phyloP scores from a whole-genome alignment of 768 basidiomycete species.

The Mrakia blollopis region DNA sequence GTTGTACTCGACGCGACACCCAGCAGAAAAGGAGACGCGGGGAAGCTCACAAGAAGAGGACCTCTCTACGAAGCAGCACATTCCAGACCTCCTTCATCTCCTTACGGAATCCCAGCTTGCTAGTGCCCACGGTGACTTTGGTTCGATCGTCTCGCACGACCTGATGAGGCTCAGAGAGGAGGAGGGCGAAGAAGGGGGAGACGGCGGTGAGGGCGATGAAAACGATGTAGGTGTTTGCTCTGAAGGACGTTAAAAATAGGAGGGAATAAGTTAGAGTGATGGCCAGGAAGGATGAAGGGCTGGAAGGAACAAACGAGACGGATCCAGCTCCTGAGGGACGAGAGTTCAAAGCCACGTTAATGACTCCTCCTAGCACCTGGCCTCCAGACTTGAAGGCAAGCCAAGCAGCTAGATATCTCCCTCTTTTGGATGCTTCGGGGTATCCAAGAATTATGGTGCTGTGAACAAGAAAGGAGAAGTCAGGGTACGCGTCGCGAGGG shows the following conservation, averaged over 20 bases:
- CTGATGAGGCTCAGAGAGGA: constrained; percentile 27
- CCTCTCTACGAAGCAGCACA: constrained; percentile 13
- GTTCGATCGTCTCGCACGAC: constrained; percentile 23
- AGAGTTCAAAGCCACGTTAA: constrained; percentile 40
- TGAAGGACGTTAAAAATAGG: no score
- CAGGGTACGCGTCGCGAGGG: constrained; percentile 7
- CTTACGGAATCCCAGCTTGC: constrained; percentile 13
- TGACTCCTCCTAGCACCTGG: constrained; percentile 38
- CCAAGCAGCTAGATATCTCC: constrained; percentile 40
- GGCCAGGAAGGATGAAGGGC: no score
- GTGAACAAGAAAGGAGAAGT: not conserved
- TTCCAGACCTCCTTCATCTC: constrained; percentile 14
- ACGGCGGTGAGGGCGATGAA: constrained; percentile 26
- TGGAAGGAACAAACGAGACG: not conserved
- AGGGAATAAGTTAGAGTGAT: no score
- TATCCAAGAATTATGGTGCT: constrained; percentile 42
- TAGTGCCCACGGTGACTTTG: constrained; percentile 11
- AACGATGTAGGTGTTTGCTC: not conserved
- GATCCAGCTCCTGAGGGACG: constrained; percentile 21
- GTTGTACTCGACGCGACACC: no score
- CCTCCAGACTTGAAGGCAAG: constrained; percentile 35
- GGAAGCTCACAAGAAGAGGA: constrained; percentile 12
- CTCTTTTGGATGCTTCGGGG: constrained; percentile 38
- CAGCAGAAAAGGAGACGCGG: no score
- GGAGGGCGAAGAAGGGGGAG: constrained; percentile 21